Conservation (phyloP, 257 asterid species). For the Echites panduratus region DNA sequence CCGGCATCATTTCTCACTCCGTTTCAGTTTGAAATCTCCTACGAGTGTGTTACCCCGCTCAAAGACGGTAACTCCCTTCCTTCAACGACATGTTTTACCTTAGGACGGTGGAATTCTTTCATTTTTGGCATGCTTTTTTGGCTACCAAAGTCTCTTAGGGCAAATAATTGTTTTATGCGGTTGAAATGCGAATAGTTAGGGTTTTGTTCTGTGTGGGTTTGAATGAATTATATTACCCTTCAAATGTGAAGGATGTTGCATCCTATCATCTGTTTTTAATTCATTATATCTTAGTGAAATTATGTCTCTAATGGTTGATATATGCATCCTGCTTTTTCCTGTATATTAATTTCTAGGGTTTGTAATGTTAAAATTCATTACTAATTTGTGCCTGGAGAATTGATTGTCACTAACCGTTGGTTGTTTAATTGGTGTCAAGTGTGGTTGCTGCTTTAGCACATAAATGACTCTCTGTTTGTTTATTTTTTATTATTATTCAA, state of each 20-base stretch:
- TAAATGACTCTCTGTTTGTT: too few species aligned
- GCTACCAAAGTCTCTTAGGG: constrained; percentile 9
- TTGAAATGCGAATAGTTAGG: neutral
- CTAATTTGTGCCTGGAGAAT: neutral
- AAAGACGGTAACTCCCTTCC: constrained; percentile 56
- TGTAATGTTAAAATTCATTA: neutral
- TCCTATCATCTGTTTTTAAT: neutral
- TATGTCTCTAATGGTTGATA: neutral
- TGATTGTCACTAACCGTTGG: neutral
- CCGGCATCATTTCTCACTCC: constrained; percentile 84
- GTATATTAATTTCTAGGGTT: neutral
- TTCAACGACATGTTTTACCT: neutral
- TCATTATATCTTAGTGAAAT: neutral
- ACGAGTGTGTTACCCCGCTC: constrained; percentile 85
- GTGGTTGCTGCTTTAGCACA: neutral
- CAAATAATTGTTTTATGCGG: neutral
- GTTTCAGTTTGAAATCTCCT: constrained; percentile 94
- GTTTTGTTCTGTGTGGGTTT: neutral
- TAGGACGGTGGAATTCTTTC: neutral
- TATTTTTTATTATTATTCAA: too few species aligned
- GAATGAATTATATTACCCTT: neutral
- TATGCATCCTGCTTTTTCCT: neutral
- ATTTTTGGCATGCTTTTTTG: neutral
- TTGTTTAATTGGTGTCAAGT: neutral
- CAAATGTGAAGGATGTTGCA: neutral